phyloP scores from a whole-genome alignment of 257 asterid species.

The Misopates orontium region DNA sequence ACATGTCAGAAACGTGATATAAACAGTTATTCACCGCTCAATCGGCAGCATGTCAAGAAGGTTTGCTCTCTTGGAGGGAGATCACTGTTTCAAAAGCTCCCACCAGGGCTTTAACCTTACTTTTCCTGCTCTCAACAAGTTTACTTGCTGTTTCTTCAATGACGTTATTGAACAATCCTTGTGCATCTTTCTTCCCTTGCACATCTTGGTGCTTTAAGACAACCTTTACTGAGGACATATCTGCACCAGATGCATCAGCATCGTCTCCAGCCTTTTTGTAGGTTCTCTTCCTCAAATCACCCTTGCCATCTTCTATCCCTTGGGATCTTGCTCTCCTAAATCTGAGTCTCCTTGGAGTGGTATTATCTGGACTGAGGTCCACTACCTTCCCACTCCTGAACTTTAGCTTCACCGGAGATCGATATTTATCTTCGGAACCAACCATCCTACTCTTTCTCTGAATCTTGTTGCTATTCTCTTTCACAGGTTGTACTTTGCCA shows the following conservation, averaged over 20 bases:
- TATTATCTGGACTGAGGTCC: slow-evolving; percentile 28
- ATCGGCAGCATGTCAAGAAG: slow-evolving; percentile 23
- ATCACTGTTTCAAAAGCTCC: slow-evolving; percentile 61
- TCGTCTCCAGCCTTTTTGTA: slow-evolving; percentile 15
- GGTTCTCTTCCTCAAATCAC: slow-evolving; percentile 27
- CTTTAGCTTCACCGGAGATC: slow-evolving; percentile 41
- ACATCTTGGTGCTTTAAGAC: slow-evolving; percentile 42
- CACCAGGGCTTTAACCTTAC: slow-evolving; percentile 58
- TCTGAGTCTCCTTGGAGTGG: slow-evolving; percentile 27
- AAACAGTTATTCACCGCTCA: slow-evolving; percentile 17
- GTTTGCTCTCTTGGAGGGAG: slow-evolving; percentile 47
- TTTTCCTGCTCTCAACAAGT: slow-evolving; percentile 54
- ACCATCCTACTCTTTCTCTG: slow-evolving; percentile 19
- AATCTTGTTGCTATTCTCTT: slow-evolving; percentile 24
- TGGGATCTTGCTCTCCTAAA: slow-evolving; percentile 33
- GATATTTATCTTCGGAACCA: slow-evolving; percentile 32
- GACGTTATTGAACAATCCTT: slow-evolving; percentile 44
- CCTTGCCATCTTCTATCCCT: slow-evolving; percentile 28
- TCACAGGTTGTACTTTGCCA: slow-evolving; percentile 12
- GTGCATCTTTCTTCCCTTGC: slow-evolving; percentile 43
- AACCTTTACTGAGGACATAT: slow-evolving; percentile 25
- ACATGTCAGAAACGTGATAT: slow-evolving; percentile 2
- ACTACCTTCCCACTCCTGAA: slow-evolving; percentile 46
- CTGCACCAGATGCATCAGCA: slow-evolving; percentile 14
- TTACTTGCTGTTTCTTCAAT: slow-evolving; percentile 60